Conservation (phyloP, 768 basidiomycete genomes). For the Leccinum arenicola region DNA sequence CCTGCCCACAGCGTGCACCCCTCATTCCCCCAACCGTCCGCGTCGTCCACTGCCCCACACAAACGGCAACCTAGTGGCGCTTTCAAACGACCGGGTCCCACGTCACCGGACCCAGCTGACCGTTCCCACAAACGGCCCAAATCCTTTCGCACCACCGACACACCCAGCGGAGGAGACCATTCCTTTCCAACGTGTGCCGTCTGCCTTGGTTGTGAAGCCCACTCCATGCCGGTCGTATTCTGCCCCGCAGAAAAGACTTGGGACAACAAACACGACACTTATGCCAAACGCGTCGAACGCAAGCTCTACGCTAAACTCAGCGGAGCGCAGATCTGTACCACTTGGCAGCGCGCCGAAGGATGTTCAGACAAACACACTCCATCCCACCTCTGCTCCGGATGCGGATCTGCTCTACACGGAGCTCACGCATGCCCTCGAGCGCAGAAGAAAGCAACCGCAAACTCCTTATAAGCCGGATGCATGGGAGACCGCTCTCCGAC, state of each 20-base stretch:
- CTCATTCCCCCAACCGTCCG: no score
- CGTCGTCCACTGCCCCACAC: no score
- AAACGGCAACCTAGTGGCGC: no score
- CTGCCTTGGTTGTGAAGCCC: background rate
- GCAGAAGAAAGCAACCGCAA: background rate
- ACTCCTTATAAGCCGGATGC: background rate
- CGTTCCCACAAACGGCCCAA: no score
- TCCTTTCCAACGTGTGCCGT: background rate
- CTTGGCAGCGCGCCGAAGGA: background rate
- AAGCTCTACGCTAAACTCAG: background rate
- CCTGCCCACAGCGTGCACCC: no score
- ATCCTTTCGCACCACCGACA: no score
- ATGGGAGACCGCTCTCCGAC: background rate
- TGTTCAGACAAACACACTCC: background rate
- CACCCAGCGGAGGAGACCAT: no score
- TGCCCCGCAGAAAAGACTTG: background rate
- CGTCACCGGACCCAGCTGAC: background rate
- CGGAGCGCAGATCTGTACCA: background rate
- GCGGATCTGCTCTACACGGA: background rate
- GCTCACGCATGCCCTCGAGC: background rate
- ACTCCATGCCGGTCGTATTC: background rate
- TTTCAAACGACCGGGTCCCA: no score
- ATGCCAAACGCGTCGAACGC: background rate
- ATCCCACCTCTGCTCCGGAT: background rate
- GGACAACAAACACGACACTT: background rate